phyloP scores from a whole-genome alignment of 1,139 yeast species.

The Nakaseomyces glabratus region DNA sequence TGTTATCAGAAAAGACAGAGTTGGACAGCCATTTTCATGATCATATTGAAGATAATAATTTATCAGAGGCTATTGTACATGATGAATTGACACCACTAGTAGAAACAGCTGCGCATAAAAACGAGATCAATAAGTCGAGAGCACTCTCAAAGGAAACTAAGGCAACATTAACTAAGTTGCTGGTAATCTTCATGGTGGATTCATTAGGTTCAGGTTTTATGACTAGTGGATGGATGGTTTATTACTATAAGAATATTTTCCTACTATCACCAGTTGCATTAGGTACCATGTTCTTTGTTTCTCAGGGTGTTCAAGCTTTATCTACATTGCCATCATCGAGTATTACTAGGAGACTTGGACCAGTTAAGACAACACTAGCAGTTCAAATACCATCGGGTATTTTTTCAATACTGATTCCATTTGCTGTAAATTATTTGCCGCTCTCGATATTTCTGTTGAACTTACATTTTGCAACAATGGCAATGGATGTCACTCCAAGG shows the following conservation, averaged over 20 bases:
- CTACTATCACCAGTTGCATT: conserved; percentile 30
- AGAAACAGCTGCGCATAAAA: conserved; percentile 8
- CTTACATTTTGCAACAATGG: conserved; percentile 38
- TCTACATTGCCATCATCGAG: conserved; percentile 59
- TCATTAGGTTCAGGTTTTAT: conserved; percentile 83
- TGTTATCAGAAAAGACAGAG: conserved; percentile 52
- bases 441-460: conserved; percentile 25
- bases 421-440: conserved; percentile 25
- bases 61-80: conserved; percentile 18
- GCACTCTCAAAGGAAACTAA: conserved; percentile 26
- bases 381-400: conserved; percentile 75
- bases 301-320: conserved; percentile 50
- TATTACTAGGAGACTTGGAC: conserved; percentile 60
- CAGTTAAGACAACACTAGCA: conserved; percentile 64
- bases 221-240: conserved; percentile 83
- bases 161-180: conserved; percentile 26
- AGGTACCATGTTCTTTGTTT: conserved; percentile 49
- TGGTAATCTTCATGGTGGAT: conserved; percentile 60
- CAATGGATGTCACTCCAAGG: conserved; percentile 90
- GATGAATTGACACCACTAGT: conserved; percentile 25
- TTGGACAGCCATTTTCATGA: conserved; percentile 24
- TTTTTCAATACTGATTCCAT: conserved; percentile 50
- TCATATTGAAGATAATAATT: conserved; percentile 13
- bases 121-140: conserved; percentile 6
- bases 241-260: conserved; percentile 45